These are phyloP conservation scores for Pholiota molesta DNA, from an alignment of 768 basidiomycete species.

Conservation along the genomic window DNA sequence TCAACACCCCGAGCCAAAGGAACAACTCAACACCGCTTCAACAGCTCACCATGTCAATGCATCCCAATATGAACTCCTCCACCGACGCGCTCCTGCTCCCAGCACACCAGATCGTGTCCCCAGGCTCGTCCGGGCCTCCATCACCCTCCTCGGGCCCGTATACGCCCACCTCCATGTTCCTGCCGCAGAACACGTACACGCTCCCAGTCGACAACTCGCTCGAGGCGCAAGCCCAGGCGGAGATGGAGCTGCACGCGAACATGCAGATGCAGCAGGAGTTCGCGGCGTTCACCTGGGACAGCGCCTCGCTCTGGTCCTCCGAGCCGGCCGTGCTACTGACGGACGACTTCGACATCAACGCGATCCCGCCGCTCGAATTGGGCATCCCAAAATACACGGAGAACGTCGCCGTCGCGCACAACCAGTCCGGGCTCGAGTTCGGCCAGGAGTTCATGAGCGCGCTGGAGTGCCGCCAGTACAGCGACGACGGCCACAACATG, in stretches of 20 bases:
- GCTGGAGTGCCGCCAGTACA: constrained; percentile 28
- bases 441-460: constrained; percentile 35
- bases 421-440: constrained; percentile 31
- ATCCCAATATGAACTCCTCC: constrained; percentile 21
- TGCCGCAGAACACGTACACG: constrained; percentile 11
- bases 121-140: constrained; percentile 51
- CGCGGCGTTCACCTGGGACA: constrained; percentile 39
- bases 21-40: constrained; percentile 32
- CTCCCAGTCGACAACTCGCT: constrained; percentile 20
- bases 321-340: constrained; percentile 42
- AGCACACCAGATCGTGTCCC: constrained; percentile 49
- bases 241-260: constrained; percentile 41
- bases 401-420: constrained; percentile 24
- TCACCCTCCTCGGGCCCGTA: constrained; percentile 53
- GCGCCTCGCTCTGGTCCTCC: constrained; percentile 33
- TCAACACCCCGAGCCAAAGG: constrained; percentile 32
- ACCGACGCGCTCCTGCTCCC: constrained; percentile 37
- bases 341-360: constrained; percentile 68
- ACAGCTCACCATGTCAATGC: constrained; percentile 45
- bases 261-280: constrained; percentile 44
- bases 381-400: constrained; percentile 50
- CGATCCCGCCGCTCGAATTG: constrained; percentile 69
- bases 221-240: constrained; percentile 34
- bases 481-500: constrained; percentile 27
- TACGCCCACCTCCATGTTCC: constrained; percentile 44